phyloP scores from a whole-genome alignment of 176 grass and related monocot genomes.

The Oryza meyeriana region DNA sequence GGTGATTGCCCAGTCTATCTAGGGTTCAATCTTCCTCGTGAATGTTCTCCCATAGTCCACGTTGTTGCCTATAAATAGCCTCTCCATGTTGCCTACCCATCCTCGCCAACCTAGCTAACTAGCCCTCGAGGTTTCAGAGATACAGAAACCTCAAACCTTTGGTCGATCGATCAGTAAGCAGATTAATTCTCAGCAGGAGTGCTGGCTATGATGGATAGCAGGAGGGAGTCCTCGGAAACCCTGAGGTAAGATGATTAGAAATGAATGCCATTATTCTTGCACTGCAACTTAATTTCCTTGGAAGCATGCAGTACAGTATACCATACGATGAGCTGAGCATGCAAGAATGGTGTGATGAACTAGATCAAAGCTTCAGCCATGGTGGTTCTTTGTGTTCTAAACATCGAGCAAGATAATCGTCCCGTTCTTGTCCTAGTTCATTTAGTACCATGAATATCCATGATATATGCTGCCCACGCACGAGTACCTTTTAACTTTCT shows the following conservation, averaged over 20 bases:
- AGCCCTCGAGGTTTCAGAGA: slow-evolving; percentile 18
- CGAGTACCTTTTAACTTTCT: no score
- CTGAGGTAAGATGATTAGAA: slow-evolving; percentile 45
- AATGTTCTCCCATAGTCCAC: slow-evolving; percentile 20
- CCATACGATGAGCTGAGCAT: neutral
- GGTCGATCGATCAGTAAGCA: neutral
- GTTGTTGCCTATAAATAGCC: slow-evolving; percentile 49
- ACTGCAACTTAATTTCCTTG: neutral
- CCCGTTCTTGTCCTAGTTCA: no score
- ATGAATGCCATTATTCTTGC: slow-evolving; percentile 22
- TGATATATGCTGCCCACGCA: no score
- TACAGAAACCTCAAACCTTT: neutral
- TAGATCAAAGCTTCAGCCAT: neutral
- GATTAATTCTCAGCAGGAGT: neutral
- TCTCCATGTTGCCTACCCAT: neutral
- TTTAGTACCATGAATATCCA: neutral
- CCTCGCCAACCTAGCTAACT: slow-evolving; percentile 25
- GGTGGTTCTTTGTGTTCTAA: neutral
- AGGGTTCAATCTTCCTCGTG: neutral
- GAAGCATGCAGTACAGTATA: no score
- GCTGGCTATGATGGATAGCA: slow-evolving; percentile 32
- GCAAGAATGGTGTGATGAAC: neutral
- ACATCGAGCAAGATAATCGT: neutral
- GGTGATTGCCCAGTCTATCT: neutral
- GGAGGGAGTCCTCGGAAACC: slow-evolving; percentile 50